phyloP scores from a whole-genome alignment of 306 rosid genomes.

The Trifolium dubium region DNA sequence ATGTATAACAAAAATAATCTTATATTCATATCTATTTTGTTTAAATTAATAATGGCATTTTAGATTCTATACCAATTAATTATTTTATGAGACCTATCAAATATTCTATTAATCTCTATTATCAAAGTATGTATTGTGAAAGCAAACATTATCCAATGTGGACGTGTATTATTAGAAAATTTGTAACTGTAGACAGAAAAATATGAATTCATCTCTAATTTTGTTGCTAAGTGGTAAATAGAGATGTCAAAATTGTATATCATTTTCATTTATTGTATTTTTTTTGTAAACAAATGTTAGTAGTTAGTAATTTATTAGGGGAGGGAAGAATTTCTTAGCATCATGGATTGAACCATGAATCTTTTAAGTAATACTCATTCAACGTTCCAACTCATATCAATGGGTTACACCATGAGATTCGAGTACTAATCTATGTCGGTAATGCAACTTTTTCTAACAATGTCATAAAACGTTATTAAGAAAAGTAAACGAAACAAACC shows the following conservation, averaged over 20 bases:
- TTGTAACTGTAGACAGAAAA: not conserved
- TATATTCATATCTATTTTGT: not conserved
- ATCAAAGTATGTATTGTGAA: not conserved
- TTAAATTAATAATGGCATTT: not conserved
- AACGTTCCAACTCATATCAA: not conserved
- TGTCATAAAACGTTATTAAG: not conserved
- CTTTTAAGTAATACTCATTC: not conserved
- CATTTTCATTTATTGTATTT: not conserved
- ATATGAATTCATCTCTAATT: not conserved
- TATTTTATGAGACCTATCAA: too few species aligned
- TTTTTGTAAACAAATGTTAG: too few species aligned
- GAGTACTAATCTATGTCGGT: not conserved
- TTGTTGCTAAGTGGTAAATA: not conserved
- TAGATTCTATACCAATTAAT: not conserved
- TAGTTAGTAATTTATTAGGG: not conserved
- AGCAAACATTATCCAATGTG: not conserved
- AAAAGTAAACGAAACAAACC: slow-evolving; percentile 46
- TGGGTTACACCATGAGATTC: too few species aligned
- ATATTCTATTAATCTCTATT: not conserved
- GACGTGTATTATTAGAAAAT: not conserved
- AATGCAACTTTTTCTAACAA: not conserved
- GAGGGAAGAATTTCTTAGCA: not conserved
- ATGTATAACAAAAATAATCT: not conserved
- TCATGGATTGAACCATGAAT: not conserved
- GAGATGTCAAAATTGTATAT: not conserved